Evolutionary conservation across 768 basidiomycete species (phyloP).

Genomic region (Lactifluus rugatus): DNA sequence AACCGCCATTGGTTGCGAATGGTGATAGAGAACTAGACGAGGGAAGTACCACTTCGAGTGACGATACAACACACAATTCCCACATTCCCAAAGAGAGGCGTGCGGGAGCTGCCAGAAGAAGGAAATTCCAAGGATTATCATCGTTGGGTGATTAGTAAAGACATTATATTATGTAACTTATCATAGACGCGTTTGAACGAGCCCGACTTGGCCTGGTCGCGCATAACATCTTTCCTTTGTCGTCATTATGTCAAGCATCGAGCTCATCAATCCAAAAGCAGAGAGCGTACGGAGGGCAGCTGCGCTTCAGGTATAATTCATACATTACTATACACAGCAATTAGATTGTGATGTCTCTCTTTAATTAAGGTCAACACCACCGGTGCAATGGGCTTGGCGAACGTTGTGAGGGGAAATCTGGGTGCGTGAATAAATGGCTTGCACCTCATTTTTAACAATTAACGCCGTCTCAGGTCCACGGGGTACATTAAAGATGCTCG

Average conservation of each 20-base stretch:
- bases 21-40: conserved; percentile 10
- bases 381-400: conserved; percentile 95
- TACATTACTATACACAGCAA: conserved; percentile 17
- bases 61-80: conserved; percentile 2
- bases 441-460: not conserved
- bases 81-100: conserved; percentile 20
- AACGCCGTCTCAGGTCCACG: conserved; percentile 58
- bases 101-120: conserved; percentile 1
- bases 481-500: conserved; percentile 98
- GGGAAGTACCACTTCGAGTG: conserved; percentile 16
- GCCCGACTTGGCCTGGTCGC: not conserved
- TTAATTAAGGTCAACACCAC: conserved; percentile 75
- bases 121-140: conserved; percentile 7
- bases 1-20: not conserved
- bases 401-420: conserved; percentile 94
- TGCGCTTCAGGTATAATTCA: conserved; percentile 69
- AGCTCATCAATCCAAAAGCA: conserved; percentile 94
- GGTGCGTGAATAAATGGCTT: conserved; percentile 40
- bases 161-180: not conserved
- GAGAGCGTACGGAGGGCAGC: conserved; percentile 87
- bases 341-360: conserved; percentile 18
- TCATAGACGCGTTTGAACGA: not conserved
- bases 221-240: not conserved
- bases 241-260: conserved; percentile 51
- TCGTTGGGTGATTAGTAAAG: conserved; percentile 1